A percentile compares a stretch with the other conserved stretches of the same genome.
phyloP scores from a whole-genome alignment of 2,329 filamentous ascomycete genomes.

The Coniosporium tulheliwenetii region DNA sequence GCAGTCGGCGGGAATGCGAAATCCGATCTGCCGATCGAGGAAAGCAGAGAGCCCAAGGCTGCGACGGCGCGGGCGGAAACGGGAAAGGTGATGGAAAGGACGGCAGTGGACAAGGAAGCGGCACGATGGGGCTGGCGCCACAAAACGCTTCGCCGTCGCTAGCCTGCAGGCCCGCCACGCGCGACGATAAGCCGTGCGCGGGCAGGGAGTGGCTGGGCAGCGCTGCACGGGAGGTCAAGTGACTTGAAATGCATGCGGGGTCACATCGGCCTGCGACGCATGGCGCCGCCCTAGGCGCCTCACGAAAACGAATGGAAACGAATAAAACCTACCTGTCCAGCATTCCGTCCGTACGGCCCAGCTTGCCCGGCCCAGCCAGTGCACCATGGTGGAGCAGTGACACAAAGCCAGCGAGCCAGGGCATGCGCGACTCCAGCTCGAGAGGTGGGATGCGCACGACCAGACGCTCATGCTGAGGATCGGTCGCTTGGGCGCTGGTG shows the following conservation, averaged over 20 bases:
- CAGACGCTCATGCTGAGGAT: conserved; percentile 66
- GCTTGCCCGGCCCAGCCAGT: conserved; percentile 55
- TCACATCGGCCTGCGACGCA: conserved; percentile 3
- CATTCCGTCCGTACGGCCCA: conserved; percentile 60
- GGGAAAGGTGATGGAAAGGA: no score
- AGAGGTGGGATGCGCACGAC: conserved; percentile 53
- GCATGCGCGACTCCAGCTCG: conserved; percentile 68
- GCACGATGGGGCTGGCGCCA: no score
- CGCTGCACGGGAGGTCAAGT: conserved; percentile 1
- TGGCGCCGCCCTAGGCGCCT: conserved; percentile 1
- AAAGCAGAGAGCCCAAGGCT: no score
- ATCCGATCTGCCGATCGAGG: no score
- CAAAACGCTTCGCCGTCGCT: no score
- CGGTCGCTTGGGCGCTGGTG: conserved; percentile 30
- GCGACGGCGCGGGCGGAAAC: no score
- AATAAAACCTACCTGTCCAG: conserved; percentile 70
- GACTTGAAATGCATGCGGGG: conserved; percentile 7
- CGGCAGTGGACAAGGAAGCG: no score
- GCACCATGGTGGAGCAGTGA: conserved; percentile 62
- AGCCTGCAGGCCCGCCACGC: no score
- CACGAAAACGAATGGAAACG: conserved; percentile 10
- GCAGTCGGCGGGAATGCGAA: no score
- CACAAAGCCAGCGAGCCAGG: conserved; percentile 67
- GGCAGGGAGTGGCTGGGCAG: no score
- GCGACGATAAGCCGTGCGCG: no score